Evolutionary conservation across 2,329 filamentous ascomycete species (phyloP), one percentile per base, ranked within the genome.

Genomic region (Pseudogymnoascus destructans): DNA sequence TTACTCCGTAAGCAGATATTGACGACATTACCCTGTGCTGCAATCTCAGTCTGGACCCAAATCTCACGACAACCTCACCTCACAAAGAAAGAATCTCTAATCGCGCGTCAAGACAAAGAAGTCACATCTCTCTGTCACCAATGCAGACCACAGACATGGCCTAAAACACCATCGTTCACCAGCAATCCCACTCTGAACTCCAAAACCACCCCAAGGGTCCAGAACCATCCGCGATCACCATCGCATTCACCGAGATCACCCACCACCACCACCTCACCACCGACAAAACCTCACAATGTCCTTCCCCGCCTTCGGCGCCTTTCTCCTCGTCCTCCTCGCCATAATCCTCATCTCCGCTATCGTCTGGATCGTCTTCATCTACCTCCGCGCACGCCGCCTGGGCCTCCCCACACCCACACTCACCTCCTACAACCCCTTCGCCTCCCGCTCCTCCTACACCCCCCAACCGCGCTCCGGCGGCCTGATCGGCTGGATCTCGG

Each of bases 331-430:
- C 67, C 70, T 92, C 67, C 66, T 89, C 64, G 73, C 89, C 64
- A 69, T 87, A 66, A 67, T 81, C 58, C 61, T 85, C 58, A 70
- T 75, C 58, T 80, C 72, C 23, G 82, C 74, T 59, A 71, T 78
- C 59, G 83, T 78, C 67, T 92, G 85, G 83, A 73, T 89, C 61
- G 71, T 82, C 66, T 90, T 84, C 67, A 82, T 84, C 27, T 85
- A 88, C 67, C 75, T 85, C 65, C 85, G 85, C 66, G 87, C 88
- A 56, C 79, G 83, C 61, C 81, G 82, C 68, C 78, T 90, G 58
- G 89, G 89, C 59, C 82, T 92, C 6, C 87, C 87, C 3, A 80
- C 85, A 30, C 87, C 87, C 1, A 77, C 80, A 9, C 72, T 86
- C 59, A 74, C 74, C 32, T 84, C 83, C 58, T 87, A 85, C 71